Evolutionary conservation across 1,284 basidiomycete species (phyloP), one percentile per base, ranked within the genome.

Genomic region (Irpex lacteus): DNA sequence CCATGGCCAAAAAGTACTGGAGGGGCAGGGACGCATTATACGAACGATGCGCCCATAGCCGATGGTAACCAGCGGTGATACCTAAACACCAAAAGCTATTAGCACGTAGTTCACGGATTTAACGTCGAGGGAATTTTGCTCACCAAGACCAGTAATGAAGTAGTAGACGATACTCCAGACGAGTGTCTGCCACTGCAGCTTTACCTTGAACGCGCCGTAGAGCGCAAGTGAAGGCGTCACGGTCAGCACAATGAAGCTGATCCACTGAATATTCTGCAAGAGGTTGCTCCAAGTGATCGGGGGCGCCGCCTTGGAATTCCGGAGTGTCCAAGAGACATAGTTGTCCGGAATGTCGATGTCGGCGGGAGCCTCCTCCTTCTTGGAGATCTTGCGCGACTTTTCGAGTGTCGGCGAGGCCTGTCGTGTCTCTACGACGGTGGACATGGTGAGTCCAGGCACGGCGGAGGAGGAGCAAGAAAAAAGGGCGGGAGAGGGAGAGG

Each of bases 1-100:
- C 84, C 19, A 90, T 69, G 7, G 92, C 91, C 60, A 96, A 85
- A 70, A 85, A 78, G 75, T 92, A 95, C 74, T 96, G 88, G 3
- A 96, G 79, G 7, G 91, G 88, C 63, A 80, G 81, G 0, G 89
- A 87, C n/a, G 95, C 95, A 73, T 96, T 97, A 78, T 96, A 97
- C 0, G 92, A 82, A 60, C 95, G 87, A 74, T 98, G 96, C 3
- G 96, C 91, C 94, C 95, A 97, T 0, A 96, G 84, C 65, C 96
- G 88, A 73, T 98, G 95, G 78, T 96, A 98, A 11, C 95, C 95
- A 11, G 88, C 87, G 0, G 87, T 89, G 55, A 90, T 89, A 40
- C 86, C 80, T 82, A 59, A 13, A 49, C 38, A 11, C 9, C 19
- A 49, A 50, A 50, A 18, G 3, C 52, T n/a, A 9, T 19, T 53